phyloP scores from a whole-genome alignment of 2,329 filamentous ascomycete genomes.

The Neurospora crassa region DNA sequence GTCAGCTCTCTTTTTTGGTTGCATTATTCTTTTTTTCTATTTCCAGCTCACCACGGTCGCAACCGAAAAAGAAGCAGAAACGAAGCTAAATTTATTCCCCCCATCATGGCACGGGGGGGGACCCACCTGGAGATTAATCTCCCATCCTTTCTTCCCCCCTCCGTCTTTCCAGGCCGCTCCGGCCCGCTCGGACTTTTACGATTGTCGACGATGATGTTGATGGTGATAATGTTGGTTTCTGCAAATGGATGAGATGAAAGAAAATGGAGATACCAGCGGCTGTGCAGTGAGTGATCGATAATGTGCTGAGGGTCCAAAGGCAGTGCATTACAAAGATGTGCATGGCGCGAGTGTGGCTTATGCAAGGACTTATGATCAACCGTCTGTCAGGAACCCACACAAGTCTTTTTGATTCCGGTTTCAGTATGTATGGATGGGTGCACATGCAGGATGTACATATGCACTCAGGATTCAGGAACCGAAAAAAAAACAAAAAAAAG shows the following conservation, averaged over 20 bases:
- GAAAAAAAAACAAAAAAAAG: background rate
- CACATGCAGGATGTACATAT: background rate
- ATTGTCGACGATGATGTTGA: background rate
- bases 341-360: background rate
- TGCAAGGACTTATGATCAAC: background rate
- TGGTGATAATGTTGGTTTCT: background rate
- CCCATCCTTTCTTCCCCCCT: background rate
- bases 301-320: background rate
- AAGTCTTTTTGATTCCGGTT: background rate
- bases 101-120: background rate
- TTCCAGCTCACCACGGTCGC: background rate
- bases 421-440: background rate
- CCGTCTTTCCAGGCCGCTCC: background rate
- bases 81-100: background rate
- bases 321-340: background rate
- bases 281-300: background rate
- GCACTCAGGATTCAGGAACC: background rate
- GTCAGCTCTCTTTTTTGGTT: background rate
- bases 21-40: background rate
- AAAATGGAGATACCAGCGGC: background rate
- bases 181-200: background rate
- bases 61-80: background rate
- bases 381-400: background rate
- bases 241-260: background rate
- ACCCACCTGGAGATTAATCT: background rate